Evolutionary conservation across 148 eudicot genomes (phyloP).

Genomic region (Suaeda aralocaspica): DNA sequence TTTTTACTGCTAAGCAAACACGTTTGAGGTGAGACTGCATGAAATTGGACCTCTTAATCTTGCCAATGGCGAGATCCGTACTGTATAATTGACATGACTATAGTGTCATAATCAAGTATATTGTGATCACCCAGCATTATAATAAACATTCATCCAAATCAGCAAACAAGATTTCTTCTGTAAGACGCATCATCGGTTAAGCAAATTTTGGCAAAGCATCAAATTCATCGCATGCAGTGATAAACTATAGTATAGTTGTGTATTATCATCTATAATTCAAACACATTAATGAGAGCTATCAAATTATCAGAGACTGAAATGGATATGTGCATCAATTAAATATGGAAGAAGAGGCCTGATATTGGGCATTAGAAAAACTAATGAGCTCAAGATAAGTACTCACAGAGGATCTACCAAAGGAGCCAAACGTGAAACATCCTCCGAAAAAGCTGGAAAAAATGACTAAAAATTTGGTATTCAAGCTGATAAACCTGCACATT

Average conservation of each 20-base stretch:
- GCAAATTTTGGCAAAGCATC: background rate
- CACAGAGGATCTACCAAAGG: constrained; percentile 92
- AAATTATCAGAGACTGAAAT: background rate
- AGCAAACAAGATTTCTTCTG: too few relatives aligned
- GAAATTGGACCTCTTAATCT: too few relatives aligned
- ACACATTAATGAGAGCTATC: background rate
- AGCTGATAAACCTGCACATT: constrained; percentile 97
- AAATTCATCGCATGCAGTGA: background rate
- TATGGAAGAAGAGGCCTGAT: background rate
- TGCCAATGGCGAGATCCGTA: too few relatives aligned
- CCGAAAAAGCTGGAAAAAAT: constrained; percentile 94
- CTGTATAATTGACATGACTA: too few relatives aligned
- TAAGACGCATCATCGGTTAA: too few relatives aligned
- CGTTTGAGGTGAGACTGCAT: background rate
- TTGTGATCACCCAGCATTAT: too few relatives aligned
- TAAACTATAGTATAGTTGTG: background rate
- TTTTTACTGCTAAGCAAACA: background rate
- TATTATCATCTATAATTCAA: background rate
- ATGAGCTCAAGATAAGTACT: constrained; percentile 32
- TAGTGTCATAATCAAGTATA: too few relatives aligned
- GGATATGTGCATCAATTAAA: constrained; percentile 5
- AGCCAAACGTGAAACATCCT: constrained; percentile 85
- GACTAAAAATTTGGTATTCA: constrained; percentile 94
- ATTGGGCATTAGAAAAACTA: constrained; percentile 1
- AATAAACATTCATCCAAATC: too few relatives aligned